These are phyloP conservation scores for Penicillium taxi DNA, from an alignment of 495 filamentous ascomycete genomes.

Conservation along the genomic window DNA sequence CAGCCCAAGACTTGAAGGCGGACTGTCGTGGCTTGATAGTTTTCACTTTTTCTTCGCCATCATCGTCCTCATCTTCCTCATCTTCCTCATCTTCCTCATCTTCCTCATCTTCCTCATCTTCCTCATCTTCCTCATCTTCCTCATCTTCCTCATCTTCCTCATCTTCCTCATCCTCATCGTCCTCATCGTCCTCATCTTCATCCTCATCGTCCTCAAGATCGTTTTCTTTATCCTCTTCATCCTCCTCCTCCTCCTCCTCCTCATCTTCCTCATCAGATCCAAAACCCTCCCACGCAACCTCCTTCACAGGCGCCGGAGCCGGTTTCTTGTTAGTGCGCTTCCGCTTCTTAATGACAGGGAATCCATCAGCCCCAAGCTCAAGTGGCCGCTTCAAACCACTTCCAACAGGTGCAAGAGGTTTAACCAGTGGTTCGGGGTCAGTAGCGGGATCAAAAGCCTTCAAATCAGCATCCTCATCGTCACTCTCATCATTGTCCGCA, in stretches of 20 bases:
- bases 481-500: constrained; percentile 20
- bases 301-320: constrained; percentile 31
- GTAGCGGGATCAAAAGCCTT: constrained; percentile 15
- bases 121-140: constrained; percentile 4
- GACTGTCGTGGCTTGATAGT: constrained; percentile 42
- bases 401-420: constrained; percentile 42
- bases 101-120: constrained; percentile 12
- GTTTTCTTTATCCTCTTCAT: constrained; percentile 16
- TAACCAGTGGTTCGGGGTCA: constrained; percentile 10
- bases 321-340: constrained; percentile 34
- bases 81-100: constrained; percentile 12
- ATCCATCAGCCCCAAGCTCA: constrained; percentile 66
- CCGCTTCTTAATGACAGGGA: constrained; percentile 69
- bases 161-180: neutral
- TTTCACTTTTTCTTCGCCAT: constrained; percentile 29
- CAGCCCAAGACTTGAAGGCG: constrained; percentile 95
- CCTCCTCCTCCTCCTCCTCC: constrained; percentile 10
- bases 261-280: constrained; percentile 20
- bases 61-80: constrained; percentile 21
- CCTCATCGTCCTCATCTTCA: constrained; percentile 18
- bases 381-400: constrained; percentile 83
- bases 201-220: constrained; percentile 17
- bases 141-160: constrained; percentile 8
- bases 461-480: constrained; percentile 30
- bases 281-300: constrained; percentile 56